These are phyloP conservation scores for Copromyces sp. DNA, from an alignment of 495 filamentous ascomycete genomes.

Conservation along the genomic window DNA sequence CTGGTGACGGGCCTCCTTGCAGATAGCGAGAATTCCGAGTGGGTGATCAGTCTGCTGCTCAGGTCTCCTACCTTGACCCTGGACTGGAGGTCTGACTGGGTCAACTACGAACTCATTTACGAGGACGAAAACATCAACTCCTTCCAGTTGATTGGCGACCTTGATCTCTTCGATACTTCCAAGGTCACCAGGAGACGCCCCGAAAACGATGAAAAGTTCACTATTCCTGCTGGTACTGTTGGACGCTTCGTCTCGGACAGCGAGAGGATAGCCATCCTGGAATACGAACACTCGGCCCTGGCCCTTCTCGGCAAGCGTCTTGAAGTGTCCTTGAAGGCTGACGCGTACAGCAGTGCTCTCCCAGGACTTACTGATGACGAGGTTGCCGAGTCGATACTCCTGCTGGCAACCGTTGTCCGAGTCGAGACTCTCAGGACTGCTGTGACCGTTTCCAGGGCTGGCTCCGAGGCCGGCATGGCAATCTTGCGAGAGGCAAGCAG, in stretches of 20 bases:
- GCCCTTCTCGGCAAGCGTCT: slow-evolving; percentile 69
- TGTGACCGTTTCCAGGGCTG: slow-evolving; percentile 8
- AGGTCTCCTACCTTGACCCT: slow-evolving; percentile 64
- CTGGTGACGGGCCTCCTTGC: slow-evolving; percentile 27
- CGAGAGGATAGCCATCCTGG: slow-evolving; percentile 43
- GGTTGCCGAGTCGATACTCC: slow-evolving; percentile 29
- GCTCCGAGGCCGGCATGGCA: slow-evolving; percentile 27
- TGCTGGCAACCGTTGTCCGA: slow-evolving; percentile 34
- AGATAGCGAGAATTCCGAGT: slow-evolving; percentile 40
- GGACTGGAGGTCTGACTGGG: slow-evolving; percentile 45
- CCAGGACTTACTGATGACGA: slow-evolving; percentile 25
- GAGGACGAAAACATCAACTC: slow-evolving; percentile 78
- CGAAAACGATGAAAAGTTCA: slow-evolving; percentile 30
- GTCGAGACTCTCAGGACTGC: slow-evolving; percentile 23
- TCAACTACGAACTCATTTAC: slow-evolving; percentile 54
- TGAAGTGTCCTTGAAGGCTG: slow-evolving; percentile 38
- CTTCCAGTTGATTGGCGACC: slow-evolving; percentile 42
- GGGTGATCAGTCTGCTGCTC: slow-evolving; percentile 46
- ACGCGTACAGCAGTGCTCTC: slow-evolving; percentile 24
- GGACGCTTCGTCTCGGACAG: slow-evolving; percentile 63
- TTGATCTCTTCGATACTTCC: slow-evolving; percentile 42
- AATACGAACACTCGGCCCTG: slow-evolving; percentile 65
- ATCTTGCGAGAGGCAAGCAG: slow-evolving; percentile 65
- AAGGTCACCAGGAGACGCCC: slow-evolving; percentile 18
- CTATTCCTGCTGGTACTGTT: slow-evolving; percentile 51